Percentiles rank a stretch among this genome's conserved stretches.
Conservation (phyloP, 106 monocot species). For the Dendrobium huoshanense region DNA sequence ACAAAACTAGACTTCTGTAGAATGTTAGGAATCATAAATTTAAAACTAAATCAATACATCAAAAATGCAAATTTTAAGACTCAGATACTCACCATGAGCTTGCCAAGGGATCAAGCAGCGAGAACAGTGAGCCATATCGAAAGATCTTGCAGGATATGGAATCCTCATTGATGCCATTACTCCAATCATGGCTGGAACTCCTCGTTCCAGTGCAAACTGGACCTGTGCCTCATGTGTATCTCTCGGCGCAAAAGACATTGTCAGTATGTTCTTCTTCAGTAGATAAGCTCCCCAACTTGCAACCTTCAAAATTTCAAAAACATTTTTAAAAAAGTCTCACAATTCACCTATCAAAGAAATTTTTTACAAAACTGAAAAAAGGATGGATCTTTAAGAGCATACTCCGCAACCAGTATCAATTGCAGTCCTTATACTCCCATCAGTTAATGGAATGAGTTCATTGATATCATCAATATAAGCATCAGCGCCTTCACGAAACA, state of each 20-base stretch:
- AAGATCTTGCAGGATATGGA: conserved; percentile 51
- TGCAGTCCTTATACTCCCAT: conserved; percentile 49
- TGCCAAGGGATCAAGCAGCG: conserved; percentile 56
- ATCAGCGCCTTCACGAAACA: conserved; percentile 52
- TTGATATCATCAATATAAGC: conserved; percentile 57
- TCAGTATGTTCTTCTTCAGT: conserved; percentile 39
- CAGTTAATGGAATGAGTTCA: conserved; percentile 36
- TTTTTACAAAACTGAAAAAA: too few species aligned
- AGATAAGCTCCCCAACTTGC: conserved; percentile 66
- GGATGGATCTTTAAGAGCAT: conserved; percentile 3
- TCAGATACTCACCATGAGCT: conserved; percentile 16
- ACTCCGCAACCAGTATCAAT: conserved; percentile 60
- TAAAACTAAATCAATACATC: too few species aligned
- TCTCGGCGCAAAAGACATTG: conserved; percentile 68
- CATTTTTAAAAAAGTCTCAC: background rate
- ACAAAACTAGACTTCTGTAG: background rate
- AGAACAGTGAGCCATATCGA: conserved; percentile 55
- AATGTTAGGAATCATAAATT: too few species aligned
- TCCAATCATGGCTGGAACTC: conserved; percentile 58
- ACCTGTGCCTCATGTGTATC: conserved; percentile 66
- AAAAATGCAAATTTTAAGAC: background rate
- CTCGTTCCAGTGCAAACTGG: conserved; percentile 60
- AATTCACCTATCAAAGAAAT: background rate
- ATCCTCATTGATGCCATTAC: conserved; percentile 45
- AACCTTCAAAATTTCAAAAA: conserved; percentile 20